A percentile compares a stretch with the other conserved stretches of the same genome.
Evolutionary conservation across 225 moss, liverwort and hornwort species (phyloP).

Genomic region (Bryoerythrophyllum caledonicum): DNA sequence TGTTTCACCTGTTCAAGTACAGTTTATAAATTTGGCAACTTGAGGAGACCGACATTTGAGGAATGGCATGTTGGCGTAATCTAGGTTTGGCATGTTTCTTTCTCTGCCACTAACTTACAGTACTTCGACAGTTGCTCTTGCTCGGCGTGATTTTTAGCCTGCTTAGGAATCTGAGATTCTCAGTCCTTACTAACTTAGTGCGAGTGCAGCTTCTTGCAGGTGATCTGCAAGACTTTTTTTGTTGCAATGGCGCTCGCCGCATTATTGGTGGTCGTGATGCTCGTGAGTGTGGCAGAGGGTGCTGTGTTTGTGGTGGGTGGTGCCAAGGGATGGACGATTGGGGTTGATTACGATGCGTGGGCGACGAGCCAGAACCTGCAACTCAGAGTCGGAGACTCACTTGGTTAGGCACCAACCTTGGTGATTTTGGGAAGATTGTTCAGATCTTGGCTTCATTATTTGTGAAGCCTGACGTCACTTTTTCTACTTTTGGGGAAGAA

Average conservation of each 20-base stretch:
- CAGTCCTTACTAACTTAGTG: background rate
- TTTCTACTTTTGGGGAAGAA: background rate
- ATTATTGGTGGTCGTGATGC: background rate
- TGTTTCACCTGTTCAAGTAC: background rate
- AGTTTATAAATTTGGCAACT: too few species aligned
- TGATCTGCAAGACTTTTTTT: background rate
- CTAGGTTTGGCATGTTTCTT: background rate
- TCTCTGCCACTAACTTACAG: background rate
- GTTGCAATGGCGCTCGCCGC: background rate
- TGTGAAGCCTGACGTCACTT: background rate
- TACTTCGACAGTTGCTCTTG: background rate
- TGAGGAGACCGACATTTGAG: background rate
- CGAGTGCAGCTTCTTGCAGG: background rate
- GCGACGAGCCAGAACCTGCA: background rate
- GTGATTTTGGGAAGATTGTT: background rate
- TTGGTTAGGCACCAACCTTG: constrained; percentile 5
- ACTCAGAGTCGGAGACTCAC: constrained; percentile 19
- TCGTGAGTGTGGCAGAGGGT: constrained; percentile 16
- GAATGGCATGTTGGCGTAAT: background rate
- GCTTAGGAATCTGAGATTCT: background rate
- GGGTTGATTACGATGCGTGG: constrained; percentile 28
- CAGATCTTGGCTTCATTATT: too few species aligned
- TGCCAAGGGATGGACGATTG: constrained; percentile 15
- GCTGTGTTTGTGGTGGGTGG: constrained; percentile 21
- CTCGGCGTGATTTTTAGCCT: background rate